Evolutionary conservation across 2,329 filamentous ascomycete species (phyloP).

Genomic region (Colletotrichum sansevieriae): DNA sequence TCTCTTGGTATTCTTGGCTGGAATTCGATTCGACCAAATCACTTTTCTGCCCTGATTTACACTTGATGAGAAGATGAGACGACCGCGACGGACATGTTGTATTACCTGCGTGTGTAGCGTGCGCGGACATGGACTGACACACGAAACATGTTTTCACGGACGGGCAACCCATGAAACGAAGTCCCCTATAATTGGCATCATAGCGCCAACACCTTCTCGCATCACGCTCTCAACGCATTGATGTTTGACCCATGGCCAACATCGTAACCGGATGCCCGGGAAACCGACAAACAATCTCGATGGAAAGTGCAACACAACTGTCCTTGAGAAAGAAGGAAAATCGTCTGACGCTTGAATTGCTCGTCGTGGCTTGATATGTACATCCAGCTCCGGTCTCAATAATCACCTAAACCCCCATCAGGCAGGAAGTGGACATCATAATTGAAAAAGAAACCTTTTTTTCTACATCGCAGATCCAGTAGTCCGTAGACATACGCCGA

Average conservation of each 20-base stretch:
- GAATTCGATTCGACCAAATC: not conserved
- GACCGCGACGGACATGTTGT: constrained; percentile 2
- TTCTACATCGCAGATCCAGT: not conserved
- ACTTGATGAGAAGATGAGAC: constrained; percentile 10
- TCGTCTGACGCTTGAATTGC: constrained; percentile 26
- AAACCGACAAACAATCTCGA: not conserved
- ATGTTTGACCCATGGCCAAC: not conserved
- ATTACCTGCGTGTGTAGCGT: constrained; percentile 8
- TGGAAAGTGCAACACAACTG: not conserved
- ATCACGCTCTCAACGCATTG: not conserved
- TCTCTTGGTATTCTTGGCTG: not conserved
- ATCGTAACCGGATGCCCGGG: not conserved
- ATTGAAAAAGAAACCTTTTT: not conserved
- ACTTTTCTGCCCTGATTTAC: not conserved
- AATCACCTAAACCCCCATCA: not conserved
- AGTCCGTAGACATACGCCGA: not conserved
- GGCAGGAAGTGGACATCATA: constrained; percentile 7
- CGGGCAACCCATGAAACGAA: constrained; percentile 32
- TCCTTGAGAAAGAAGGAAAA: not conserved
- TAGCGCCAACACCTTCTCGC: constrained; percentile 25
- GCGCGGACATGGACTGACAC: constrained; percentile 17
- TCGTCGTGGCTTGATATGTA: constrained; percentile 30
- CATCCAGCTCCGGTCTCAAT: constrained; percentile 18
- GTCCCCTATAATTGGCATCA: constrained; percentile 17
- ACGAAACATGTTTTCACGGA: constrained; percentile 37